Evolutionary conservation across 441 rosid species (phyloP).

Genomic region (Adansonia rubrostipa): DNA sequence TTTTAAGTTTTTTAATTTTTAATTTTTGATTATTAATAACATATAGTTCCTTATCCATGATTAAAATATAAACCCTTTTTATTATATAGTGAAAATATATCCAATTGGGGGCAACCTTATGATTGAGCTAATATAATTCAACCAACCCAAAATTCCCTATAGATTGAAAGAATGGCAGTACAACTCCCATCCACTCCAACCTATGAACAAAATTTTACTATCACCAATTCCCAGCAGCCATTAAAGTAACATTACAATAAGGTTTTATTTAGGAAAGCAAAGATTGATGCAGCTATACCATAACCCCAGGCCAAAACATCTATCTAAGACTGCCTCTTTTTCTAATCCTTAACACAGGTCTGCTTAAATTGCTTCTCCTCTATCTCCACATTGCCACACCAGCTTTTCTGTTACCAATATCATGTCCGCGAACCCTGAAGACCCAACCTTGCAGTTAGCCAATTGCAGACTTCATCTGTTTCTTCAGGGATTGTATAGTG

Average conservation of each 20-base stretch:
- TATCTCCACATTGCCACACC: neutral
- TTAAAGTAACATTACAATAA: neutral
- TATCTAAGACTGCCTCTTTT: too few relatives aligned
- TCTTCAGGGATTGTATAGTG: constrained; percentile 69
- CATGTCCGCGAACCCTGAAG: constrained; percentile 44
- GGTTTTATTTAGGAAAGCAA: too few relatives aligned
- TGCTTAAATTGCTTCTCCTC: neutral
- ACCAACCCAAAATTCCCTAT: constrained; percentile 15
- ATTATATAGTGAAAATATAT: neutral
- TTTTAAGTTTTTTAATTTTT: too few relatives aligned
- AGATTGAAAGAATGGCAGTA: neutral
- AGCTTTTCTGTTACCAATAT: neutral
- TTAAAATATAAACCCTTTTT: neutral
- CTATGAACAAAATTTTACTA: neutral
- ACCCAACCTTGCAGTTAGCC: constrained; percentile 57
- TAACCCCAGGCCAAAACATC: too few relatives aligned
- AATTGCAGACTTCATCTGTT: constrained; percentile 56
- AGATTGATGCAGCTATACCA: too few relatives aligned
- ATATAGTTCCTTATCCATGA: too few relatives aligned
- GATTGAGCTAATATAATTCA: neutral
- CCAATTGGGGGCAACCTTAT: neutral
- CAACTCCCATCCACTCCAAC: neutral
- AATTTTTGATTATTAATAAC: too few relatives aligned
- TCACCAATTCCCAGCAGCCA: neutral
- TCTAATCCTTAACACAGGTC: neutral